Percentiles rank a stretch among this genome's conserved stretches.
Evolutionary conservation across 768 basidiomycete species (phyloP).

Genomic region (Russula abietina): DNA sequence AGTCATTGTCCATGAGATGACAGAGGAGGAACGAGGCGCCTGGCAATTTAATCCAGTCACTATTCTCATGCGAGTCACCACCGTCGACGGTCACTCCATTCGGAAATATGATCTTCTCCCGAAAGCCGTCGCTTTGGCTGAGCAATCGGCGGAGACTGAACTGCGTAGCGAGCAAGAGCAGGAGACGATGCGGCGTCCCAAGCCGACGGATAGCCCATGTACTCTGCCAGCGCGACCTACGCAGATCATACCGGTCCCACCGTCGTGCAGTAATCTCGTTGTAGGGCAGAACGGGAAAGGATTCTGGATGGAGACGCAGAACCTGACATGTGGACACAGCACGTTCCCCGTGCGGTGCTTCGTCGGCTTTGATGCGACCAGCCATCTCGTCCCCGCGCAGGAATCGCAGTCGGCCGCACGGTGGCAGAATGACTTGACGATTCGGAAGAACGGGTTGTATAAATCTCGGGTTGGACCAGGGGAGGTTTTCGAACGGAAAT

Average conservation of each 20-base stretch:
- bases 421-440: slow-evolving; percentile 24
- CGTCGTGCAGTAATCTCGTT: slow-evolving; percentile 29
- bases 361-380: slow-evolving; percentile 30
- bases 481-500: slow-evolving; percentile 31
- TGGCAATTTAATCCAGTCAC: slow-evolving; percentile 34
- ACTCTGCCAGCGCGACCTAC: slow-evolving; percentile 28
- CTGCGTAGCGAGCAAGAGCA: neutral
- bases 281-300: slow-evolving; percentile 33
- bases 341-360: slow-evolving; percentile 32
- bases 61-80: slow-evolving; percentile 29
- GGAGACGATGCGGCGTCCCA: neutral
- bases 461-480: slow-evolving; percentile 31
- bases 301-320: slow-evolving; percentile 35
- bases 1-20: slow-evolving; percentile 26
- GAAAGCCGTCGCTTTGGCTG: slow-evolving; percentile 14
- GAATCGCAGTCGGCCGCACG: slow-evolving; percentile 10
- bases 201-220: slow-evolving; percentile 27
- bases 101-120: slow-evolving; percentile 32
- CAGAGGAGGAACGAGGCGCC: slow-evolving; percentile 25
- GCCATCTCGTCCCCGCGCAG: slow-evolving; percentile 12
- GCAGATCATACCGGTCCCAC: slow-evolving; percentile 27
- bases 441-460: slow-evolving; percentile 30
- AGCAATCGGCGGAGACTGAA: slow-evolving; percentile 7
- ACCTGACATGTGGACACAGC: slow-evolving; percentile 28
- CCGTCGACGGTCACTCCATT: slow-evolving; percentile 27